phyloP scores from a whole-genome alignment of 202 grass and related monocot genomes.

The Panicum virgatum region DNA sequence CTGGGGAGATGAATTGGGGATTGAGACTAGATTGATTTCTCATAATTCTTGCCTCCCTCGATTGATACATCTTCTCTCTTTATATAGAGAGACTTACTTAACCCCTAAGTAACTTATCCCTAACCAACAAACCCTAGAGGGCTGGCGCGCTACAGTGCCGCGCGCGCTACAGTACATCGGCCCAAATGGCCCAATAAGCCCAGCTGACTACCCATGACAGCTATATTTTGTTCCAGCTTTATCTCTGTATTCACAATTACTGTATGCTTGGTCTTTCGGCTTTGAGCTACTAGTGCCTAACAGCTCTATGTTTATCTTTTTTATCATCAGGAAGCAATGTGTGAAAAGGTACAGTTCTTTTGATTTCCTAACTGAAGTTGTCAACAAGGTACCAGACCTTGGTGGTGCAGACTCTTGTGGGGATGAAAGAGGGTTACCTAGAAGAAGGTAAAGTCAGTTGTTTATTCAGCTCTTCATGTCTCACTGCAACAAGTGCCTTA shows the following conservation, averaged over 20 bases:
- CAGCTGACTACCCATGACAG: too few relatives aligned
- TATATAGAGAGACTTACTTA: too few relatives aligned
- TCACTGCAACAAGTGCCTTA: conserved; percentile 30
- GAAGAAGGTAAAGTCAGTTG: conserved; percentile 70
- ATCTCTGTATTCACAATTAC: not conserved
- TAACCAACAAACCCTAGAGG: too few relatives aligned
- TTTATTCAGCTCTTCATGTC: not conserved
- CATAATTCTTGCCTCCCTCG: too few relatives aligned
- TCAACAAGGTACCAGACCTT: conserved; percentile 93
- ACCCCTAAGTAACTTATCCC: too few relatives aligned
- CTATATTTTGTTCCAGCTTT: not conserved
- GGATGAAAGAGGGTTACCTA: conserved; percentile 82
- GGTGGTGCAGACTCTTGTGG: conserved; percentile 76
- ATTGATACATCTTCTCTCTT: too few relatives aligned
- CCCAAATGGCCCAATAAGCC: too few relatives aligned
- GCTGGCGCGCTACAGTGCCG: too few relatives aligned
- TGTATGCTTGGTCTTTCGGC: conserved; percentile 26
- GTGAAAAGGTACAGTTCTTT: conserved; percentile 94
- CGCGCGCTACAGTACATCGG: too few relatives aligned
- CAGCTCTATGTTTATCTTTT: conserved; percentile 40
- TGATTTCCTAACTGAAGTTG: conserved; percentile 98
- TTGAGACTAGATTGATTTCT: too few relatives aligned
- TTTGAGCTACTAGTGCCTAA: conserved; percentile 23
- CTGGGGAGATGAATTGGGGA: too few relatives aligned
- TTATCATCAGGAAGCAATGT: conserved; percentile 90